Evolutionary conservation across 2,329 filamentous ascomycete genomes (phyloP).

Genomic region (Penicillium sp.): DNA sequence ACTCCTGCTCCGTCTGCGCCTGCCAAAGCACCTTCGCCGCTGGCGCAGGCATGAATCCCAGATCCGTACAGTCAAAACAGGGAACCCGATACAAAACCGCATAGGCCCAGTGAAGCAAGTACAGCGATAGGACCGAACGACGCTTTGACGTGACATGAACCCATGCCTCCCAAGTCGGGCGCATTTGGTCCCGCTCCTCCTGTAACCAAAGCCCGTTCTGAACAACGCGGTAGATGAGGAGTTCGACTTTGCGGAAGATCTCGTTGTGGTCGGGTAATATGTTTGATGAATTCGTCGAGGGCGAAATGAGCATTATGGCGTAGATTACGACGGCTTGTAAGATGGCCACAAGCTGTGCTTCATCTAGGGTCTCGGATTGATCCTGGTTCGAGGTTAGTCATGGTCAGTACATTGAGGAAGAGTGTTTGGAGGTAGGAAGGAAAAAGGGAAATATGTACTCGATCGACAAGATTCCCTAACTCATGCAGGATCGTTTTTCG

Average conservation of each 20-base stretch:
- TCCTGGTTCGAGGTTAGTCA: too few relatives aligned
- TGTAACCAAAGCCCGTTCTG: constrained; percentile 39
- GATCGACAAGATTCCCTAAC: constrained; percentile 34
- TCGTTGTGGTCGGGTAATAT: constrained; percentile 6
- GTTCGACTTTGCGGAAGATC: constrained; percentile 37
- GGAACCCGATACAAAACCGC: constrained; percentile 39
- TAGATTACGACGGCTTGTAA: constrained; percentile 46
- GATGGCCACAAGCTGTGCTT: constrained; percentile 37
- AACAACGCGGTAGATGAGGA: constrained; percentile 36
- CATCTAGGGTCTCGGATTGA: constrained; percentile 36
- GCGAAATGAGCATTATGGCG: constrained; percentile 45
- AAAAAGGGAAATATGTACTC: constrained; percentile 32
- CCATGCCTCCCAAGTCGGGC: constrained; percentile 44
- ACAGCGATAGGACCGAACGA: constrained; percentile 43
- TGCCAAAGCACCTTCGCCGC: constrained; percentile 47
- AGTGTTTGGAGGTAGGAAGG: too few relatives aligned
- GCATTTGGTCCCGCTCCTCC: constrained; percentile 36
- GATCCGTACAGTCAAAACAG: constrained; percentile 41
- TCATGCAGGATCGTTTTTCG: constrained; percentile 38
- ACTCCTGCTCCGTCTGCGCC: constrained; percentile 36
- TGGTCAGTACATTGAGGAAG: too few relatives aligned
- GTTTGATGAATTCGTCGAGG: constrained; percentile 29
- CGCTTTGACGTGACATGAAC: constrained; percentile 61
- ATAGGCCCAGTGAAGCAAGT: constrained; percentile 46
- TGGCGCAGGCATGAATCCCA: constrained; percentile 46